Conservation (phyloP, 2,329 filamentous ascomycete genomes). For the Fusarium pininemorale region DNA sequence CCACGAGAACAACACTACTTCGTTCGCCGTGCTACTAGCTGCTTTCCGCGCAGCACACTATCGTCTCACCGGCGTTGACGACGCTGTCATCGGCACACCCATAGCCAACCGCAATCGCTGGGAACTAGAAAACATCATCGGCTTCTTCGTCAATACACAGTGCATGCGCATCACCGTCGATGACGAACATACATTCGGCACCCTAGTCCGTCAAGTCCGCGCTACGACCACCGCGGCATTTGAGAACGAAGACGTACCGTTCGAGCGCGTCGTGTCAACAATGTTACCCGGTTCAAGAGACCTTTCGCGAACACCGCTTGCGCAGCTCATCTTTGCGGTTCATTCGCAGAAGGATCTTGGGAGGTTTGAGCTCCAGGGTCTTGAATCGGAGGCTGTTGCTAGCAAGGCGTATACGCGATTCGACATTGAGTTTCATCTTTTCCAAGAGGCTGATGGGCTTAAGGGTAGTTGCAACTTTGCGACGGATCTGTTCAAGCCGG, state of each 20-base stretch:
- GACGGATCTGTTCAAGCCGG: slow-evolving; percentile 30
- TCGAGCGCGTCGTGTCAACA: slow-evolving; percentile 7
- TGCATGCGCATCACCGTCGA: slow-evolving; percentile 36
- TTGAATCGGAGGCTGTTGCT: slow-evolving; percentile 10
- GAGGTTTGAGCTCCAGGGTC: slow-evolving; percentile 22
- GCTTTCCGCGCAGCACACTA: slow-evolving; percentile 41
- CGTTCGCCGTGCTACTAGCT: slow-evolving; percentile 31
- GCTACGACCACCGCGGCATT: neutral
- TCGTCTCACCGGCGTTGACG: slow-evolving; percentile 37
- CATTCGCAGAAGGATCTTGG: slow-evolving; percentile 36
- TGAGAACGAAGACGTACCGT: slow-evolving; percentile 6
- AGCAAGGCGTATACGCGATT: slow-evolving; percentile 21
- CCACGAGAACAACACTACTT: neutral
- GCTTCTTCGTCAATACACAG: slow-evolving; percentile 42
- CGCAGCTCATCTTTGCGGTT: slow-evolving; percentile 11
- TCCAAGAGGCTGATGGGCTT: slow-evolving; percentile 20
- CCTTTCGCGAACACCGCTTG: neutral
- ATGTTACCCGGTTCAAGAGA: neutral
- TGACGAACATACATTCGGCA: slow-evolving; percentile 19
- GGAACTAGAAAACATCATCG: slow-evolving; percentile 34
- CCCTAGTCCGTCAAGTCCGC: slow-evolving; percentile 21
- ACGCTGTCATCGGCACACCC: slow-evolving; percentile 35
- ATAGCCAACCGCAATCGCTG: slow-evolving; percentile 29
- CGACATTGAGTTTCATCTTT: slow-evolving; percentile 41
- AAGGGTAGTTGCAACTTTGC: slow-evolving; percentile 29